Conservation (phyloP, 78 protist species). For the Dictyostelium firmibasis region DNA sequence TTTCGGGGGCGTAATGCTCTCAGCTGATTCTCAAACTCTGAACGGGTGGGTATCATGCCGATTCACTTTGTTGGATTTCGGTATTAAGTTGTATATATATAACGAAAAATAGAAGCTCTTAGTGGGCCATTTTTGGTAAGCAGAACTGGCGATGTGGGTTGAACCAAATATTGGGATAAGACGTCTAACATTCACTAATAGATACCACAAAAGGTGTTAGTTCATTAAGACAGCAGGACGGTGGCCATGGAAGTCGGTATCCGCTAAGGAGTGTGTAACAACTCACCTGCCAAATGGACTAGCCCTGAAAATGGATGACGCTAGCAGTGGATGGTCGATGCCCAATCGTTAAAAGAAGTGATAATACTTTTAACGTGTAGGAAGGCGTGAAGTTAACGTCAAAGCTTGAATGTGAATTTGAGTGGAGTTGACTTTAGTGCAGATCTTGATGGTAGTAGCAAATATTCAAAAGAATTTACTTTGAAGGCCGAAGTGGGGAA, state of each 20-base stretch:
- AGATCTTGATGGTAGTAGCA: constrained; percentile 96
- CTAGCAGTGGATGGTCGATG: constrained; percentile 86
- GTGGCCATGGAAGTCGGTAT: constrained; percentile 91
- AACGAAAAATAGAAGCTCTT: constrained; percentile 35
- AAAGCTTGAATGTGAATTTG: constrained; percentile 83
- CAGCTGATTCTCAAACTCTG: constrained; percentile 51
- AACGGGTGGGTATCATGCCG: constrained; percentile 85
- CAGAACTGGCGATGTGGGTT: constrained; percentile 97
- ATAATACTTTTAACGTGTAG: constrained; percentile 73
- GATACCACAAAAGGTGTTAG: constrained; percentile 92
- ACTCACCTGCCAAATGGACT: constrained; percentile 93
- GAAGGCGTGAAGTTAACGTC: constrained; percentile 86
- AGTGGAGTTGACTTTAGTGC: constrained; percentile 87
- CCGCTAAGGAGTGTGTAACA: constrained; percentile 96
- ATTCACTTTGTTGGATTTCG: constrained; percentile 68
- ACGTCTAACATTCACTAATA: constrained; percentile 88
- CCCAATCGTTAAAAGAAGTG: constrained; percentile 69
- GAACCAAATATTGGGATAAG: constrained; percentile 91
- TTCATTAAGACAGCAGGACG: constrained; percentile 94
- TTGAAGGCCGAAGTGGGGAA: constrained; percentile 94
- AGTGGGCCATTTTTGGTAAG: constrained; percentile 97
- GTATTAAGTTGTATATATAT: background rate
- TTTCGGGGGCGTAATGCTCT: constrained; percentile 47
- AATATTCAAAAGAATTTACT: constrained; percentile 88
- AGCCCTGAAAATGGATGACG: constrained; percentile 96